These are phyloP conservation scores for Eucalyptus cladocalyx DNA, from an alignment of 345 rosid species.

Conservation along the genomic window DNA sequence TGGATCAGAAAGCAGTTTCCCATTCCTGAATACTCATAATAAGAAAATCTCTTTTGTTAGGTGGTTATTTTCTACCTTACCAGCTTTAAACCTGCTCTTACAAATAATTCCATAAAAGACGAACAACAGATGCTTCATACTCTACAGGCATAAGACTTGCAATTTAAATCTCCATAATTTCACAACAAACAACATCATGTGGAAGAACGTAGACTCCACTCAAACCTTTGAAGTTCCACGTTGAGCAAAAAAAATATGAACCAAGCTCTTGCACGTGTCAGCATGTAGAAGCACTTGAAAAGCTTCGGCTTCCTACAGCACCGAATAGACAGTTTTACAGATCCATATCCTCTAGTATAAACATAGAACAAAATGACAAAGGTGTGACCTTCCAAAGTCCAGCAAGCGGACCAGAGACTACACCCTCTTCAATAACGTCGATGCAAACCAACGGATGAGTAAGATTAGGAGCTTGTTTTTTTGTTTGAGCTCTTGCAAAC, in stretches of 20 bases:
- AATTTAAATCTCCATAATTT: not conserved
- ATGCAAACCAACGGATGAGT: constrained; percentile 85
- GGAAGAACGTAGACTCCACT: not conserved
- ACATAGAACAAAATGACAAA: not conserved
- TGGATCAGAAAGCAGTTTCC: not conserved
- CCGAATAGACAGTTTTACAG: not conserved
- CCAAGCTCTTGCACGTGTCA: constrained; percentile 78
- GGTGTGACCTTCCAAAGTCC: constrained; percentile 72
- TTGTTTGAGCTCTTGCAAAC: constrained; percentile 78
- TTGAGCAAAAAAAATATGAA: constrained; percentile 82
- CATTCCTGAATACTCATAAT: not conserved
- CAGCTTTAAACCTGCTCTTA: not conserved
- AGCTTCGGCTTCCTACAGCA: constrained; percentile 69
- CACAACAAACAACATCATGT: not conserved
- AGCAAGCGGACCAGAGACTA: constrained; percentile 77
- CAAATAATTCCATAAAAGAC: not conserved
- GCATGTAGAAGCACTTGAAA: constrained; percentile 49
- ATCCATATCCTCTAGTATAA: not conserved
- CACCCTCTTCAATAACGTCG: constrained; percentile 75
- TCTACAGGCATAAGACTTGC: not conserved
- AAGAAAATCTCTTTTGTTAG: not conserved
- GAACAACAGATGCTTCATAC: not conserved
- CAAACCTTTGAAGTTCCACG: constrained; percentile 88
- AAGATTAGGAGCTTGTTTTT: constrained; percentile 75
- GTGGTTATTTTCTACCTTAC: not conserved